Conservation (phyloP, 148 eudicot genomes). For the Persicaria maculosa region DNA sequence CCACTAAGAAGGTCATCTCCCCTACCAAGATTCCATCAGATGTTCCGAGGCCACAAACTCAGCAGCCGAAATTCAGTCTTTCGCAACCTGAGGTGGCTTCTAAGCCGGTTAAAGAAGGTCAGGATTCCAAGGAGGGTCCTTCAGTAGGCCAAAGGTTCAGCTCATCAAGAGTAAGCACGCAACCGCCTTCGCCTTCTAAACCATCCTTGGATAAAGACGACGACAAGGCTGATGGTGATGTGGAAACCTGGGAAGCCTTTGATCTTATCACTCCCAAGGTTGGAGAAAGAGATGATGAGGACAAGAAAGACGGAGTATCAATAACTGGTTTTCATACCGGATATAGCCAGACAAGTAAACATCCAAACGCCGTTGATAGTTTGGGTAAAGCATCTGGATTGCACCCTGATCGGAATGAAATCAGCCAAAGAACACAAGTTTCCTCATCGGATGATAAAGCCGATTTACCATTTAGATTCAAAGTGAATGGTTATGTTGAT, state of each 20-base stretch:
- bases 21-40: background rate
- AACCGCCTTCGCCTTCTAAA: background rate
- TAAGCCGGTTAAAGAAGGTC: background rate
- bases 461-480: background rate
- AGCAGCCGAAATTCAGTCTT: background rate
- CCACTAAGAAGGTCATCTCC: constrained; percentile 1
- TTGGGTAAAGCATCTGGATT: background rate
- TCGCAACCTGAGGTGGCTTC: background rate
- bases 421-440: background rate
- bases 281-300: background rate
- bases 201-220: background rate
- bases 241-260: constrained; percentile 9
- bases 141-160: background rate
- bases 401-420: background rate
- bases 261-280: constrained; percentile 2
- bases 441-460: background rate
- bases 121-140: background rate
- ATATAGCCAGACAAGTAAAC: background rate
- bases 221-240: background rate
- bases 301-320: constrained; percentile 5
- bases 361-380: background rate
- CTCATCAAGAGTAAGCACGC: background rate
- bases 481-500: background rate
- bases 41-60: background rate
- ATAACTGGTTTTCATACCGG: background rate